Evolutionary conservation across 345 rosid genomes (phyloP).

Genomic region (Lepidium aucheri): DNA sequence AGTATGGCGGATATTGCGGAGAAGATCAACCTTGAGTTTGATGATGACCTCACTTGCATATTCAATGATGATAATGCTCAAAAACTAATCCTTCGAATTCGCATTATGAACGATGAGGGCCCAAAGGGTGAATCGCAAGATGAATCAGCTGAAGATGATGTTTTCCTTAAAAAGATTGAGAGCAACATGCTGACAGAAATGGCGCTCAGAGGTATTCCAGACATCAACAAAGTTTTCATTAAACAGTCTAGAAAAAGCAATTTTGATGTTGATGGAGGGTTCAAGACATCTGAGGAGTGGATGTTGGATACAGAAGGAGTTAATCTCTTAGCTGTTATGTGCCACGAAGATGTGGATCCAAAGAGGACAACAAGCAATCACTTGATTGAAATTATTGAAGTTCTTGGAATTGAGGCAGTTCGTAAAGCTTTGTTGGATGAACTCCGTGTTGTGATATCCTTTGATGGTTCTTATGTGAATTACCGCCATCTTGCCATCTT

Average conservation of each 20-base stretch:
- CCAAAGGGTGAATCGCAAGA: conserved; percentile 78
- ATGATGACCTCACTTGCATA: conserved; percentile 86
- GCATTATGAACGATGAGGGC: conserved; percentile 94
- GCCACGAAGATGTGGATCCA: conserved; percentile 91
- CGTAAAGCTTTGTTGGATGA: conserved; percentile 90
- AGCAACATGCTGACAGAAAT: conserved; percentile 96
- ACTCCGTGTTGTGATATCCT: conserved; percentile 89
- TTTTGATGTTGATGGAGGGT: conserved; percentile 75
- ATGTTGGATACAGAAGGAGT: conserved; percentile 99
- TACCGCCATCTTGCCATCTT: conserved; percentile 93
- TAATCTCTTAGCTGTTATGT: conserved; percentile 92
- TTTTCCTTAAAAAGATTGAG: conserved; percentile 89
- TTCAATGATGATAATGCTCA: conserved; percentile 95
- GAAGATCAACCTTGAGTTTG: conserved; percentile 91
- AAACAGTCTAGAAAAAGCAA: conserved; percentile 69
- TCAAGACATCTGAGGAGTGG: conserved; percentile 88
- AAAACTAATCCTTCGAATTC: conserved; percentile 82
- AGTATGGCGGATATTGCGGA: conserved; percentile 96
- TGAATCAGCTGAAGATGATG: conserved; percentile 98
- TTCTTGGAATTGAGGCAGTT: conserved; percentile 97
- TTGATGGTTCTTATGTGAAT: conserved; percentile 96
- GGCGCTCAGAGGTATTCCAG: conserved; percentile 97
- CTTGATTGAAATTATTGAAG: conserved; percentile 90
- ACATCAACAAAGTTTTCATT: conserved; percentile 90
- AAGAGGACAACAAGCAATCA: conserved; percentile 93